These are phyloP conservation scores for Sordariomycetes sp. DNA, from an alignment of 2,329 filamentous ascomycete genomes.

Conservation along the genomic window DNA sequence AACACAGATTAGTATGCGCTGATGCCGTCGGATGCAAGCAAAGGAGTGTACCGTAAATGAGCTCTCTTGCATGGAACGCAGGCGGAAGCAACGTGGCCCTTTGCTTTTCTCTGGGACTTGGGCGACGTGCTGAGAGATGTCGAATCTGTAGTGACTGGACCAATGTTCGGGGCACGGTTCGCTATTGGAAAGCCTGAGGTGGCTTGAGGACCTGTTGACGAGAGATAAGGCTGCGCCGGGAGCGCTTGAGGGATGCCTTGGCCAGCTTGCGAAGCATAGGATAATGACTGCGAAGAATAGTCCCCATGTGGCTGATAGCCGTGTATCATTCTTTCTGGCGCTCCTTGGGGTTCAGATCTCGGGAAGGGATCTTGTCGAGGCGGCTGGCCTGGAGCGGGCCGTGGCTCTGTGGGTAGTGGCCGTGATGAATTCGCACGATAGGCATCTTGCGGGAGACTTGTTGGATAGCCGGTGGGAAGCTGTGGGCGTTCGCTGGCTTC, in stretches of 20 bases:
- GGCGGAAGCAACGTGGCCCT: constrained; percentile 75
- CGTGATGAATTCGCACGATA: constrained; percentile 30
- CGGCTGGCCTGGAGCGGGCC: background rate
- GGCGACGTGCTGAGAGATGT: constrained; percentile 46
- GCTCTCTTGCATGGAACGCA: constrained; percentile 82
- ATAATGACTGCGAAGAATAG: constrained; percentile 2
- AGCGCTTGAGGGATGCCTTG: constrained; percentile 6
- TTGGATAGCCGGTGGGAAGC: constrained; percentile 29
- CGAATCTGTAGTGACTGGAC: constrained; percentile 37
- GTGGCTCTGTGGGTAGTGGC: constrained; percentile 14
- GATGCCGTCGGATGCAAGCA: background rate
- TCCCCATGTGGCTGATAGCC: constrained; percentile 2
- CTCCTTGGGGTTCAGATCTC: background rate
- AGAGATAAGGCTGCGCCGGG: constrained; percentile 12
- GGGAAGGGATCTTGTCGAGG: background rate
- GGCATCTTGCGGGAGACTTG: constrained; percentile 36
- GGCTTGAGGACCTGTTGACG: constrained; percentile 7
- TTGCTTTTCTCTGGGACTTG: constrained; percentile 58
- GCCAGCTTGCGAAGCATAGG: constrained; percentile 4
- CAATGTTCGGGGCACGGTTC: constrained; percentile 22
- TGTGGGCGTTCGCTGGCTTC: constrained; percentile 48
- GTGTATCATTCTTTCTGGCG: constrained; percentile 1
- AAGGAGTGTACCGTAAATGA: constrained; percentile 53
- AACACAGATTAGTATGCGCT: background rate
- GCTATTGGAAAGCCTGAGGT: constrained; percentile 12